phyloP scores from a whole-genome alignment of 2,329 filamentous ascomycete species.

The Pyrenochaeta sp. region DNA sequence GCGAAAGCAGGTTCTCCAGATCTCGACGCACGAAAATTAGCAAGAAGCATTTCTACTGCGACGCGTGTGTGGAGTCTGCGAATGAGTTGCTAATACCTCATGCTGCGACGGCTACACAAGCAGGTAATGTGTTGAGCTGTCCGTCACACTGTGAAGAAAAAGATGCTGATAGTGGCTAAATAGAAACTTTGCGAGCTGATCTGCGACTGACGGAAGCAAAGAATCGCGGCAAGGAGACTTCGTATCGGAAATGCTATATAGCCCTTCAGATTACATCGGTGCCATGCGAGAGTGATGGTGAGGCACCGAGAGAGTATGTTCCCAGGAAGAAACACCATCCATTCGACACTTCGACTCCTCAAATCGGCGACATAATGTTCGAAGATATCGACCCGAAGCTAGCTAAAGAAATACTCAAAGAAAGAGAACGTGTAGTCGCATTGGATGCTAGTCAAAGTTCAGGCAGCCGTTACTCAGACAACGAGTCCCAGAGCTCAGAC shows the following conservation, averaged over 20 bases:
- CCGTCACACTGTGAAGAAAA: background rate
- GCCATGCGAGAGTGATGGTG: conserved; percentile 13
- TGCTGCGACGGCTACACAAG: background rate
- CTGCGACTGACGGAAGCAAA: background rate
- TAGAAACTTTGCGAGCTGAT: background rate
- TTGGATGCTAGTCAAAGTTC: too few species aligned
- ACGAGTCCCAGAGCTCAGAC: too few species aligned
- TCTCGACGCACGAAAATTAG: too few species aligned
- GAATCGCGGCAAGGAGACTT: conserved; percentile 1
- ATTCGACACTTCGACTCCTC: conserved; percentile 15
- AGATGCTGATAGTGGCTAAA: background rate
- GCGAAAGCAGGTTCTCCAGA: too few species aligned
- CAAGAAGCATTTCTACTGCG: conserved; percentile 13
- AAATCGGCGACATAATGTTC: conserved; percentile 21
- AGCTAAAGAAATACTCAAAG: too few species aligned
- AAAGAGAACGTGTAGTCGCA: background rate
- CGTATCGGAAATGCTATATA: conserved; percentile 21
- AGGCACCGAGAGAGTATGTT: background rate
- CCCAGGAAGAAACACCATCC: conserved; percentile 8
- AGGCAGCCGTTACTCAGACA: background rate
- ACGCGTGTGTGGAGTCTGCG: conserved; percentile 15
- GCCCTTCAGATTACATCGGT: conserved; percentile 12
- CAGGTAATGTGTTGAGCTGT: conserved; percentile 1
- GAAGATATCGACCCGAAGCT: conserved; percentile 13
- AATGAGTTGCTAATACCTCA: background rate